Evolutionary conservation across 257 asterid species (phyloP).

Genomic region (Thymus quinquecostatus): DNA sequence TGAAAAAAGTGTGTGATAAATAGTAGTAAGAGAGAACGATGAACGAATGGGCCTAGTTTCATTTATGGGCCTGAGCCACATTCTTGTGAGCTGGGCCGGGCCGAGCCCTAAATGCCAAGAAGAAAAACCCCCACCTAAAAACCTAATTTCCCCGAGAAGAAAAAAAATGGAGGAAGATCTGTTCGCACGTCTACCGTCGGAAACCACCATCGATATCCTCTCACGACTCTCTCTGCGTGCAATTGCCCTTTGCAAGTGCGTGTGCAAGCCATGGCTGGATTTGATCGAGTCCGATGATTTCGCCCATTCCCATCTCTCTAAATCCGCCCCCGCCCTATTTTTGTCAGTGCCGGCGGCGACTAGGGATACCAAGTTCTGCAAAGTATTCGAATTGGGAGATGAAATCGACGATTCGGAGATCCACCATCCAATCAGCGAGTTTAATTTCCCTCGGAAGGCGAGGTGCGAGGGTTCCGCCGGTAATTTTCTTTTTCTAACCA

Average conservation of each 20-base stretch:
- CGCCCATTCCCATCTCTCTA: slow-evolving; percentile 22
- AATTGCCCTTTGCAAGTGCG: slow-evolving; percentile 34
- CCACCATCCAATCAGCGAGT: slow-evolving; percentile 31
- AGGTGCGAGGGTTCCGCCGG: slow-evolving; percentile 19
- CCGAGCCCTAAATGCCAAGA: too few species aligned
- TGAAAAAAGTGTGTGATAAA: too few species aligned
- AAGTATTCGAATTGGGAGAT: slow-evolving; percentile 28
- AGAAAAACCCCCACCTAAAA: too few species aligned
- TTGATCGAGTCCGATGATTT: slow-evolving; percentile 24
- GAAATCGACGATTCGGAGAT: not conserved
- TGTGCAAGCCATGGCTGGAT: slow-evolving; percentile 30
- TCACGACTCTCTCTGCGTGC: slow-evolving; percentile 35
- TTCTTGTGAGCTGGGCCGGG: too few species aligned
- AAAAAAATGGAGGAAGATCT: not conserved
- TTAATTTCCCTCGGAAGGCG: not conserved
- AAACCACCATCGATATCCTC: slow-evolving; percentile 37
- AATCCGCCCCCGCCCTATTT: slow-evolving; percentile 19
- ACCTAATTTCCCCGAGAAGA: too few species aligned
- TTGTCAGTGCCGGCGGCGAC: not conserved
- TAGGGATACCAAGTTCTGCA: not conserved
- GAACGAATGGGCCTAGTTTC: too few species aligned
- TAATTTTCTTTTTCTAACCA: slow-evolving; percentile 33
- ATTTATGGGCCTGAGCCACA: too few species aligned
- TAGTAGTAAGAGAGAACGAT: too few species aligned
- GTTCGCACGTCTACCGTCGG: slow-evolving; percentile 36